Conservation (phyloP, 176 grass and related monocot species). For the Alloteropsis semialata region DNA sequence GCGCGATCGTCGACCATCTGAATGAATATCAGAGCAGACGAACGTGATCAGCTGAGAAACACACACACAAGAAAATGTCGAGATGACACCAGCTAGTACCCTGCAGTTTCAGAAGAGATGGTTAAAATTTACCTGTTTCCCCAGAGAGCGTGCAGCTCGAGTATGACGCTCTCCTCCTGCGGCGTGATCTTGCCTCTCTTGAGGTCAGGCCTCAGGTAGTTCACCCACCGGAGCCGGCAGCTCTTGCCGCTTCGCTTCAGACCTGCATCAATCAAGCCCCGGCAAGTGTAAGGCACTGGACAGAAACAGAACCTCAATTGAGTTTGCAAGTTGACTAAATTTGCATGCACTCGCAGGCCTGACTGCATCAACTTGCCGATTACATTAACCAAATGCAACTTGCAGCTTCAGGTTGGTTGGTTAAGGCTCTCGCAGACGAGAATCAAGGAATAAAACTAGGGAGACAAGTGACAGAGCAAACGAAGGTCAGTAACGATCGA, state of each 20-base stretch:
- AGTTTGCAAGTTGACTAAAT: neutral
- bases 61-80: too few relatives aligned
- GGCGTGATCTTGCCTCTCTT: constrained; percentile 89
- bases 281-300: neutral
- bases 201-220: constrained; percentile 90
- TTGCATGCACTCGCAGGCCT: neutral
- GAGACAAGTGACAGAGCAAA: neutral
- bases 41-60: neutral
- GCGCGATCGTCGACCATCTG: constrained; percentile 95
- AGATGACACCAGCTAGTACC: neutral
- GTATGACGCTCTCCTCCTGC: constrained; percentile 74
- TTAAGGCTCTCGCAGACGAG: neutral
- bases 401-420: neutral
- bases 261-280: constrained; percentile 29
- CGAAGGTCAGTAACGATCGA: neutral
- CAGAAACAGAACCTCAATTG: neutral
- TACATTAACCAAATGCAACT: constrained; percentile 27
- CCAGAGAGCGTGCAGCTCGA: constrained; percentile 71
- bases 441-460: neutral
- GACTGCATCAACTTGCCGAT: neutral
- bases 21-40: neutral
- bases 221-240: constrained; percentile 93
- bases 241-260: constrained; percentile 94
- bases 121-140: constrained; percentile 61
- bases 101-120: neutral